These are phyloP conservation scores for Trypethelium eluteriae DNA, from an alignment of 495 filamentous ascomycete genomes.

Conservation along the genomic window DNA sequence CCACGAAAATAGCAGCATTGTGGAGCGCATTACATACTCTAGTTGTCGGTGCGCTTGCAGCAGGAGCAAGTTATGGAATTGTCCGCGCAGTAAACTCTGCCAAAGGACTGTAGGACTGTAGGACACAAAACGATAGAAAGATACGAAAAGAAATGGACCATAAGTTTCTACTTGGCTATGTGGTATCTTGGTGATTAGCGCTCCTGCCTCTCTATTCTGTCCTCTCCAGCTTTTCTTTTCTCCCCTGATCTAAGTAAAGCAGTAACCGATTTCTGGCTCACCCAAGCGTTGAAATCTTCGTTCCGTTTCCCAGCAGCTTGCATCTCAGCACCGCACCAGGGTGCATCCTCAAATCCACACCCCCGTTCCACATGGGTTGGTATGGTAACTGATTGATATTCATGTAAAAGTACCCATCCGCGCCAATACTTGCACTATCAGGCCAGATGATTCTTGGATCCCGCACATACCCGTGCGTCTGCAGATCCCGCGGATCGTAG, in stretches of 20 bases:
- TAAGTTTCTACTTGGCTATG: too few species aligned
- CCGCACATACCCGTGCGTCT: constrained; percentile 31
- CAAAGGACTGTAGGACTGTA: neutral
- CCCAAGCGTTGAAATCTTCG: constrained; percentile 27
- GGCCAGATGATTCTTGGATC: constrained; percentile 41
- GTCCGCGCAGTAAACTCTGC: constrained; percentile 25
- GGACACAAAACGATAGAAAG: neutral
- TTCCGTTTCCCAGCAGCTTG: constrained; percentile 28
- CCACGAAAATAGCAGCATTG: constrained; percentile 14
- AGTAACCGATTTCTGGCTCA: neutral
- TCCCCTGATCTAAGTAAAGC: neutral
- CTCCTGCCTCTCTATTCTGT: neutral
- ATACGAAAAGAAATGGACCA: neutral
- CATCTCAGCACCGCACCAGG: constrained; percentile 30
- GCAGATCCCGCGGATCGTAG: constrained; percentile 31
- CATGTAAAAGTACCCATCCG: constrained; percentile 40
- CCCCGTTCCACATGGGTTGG: constrained; percentile 35
- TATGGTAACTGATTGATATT: constrained; percentile 40
- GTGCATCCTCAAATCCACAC: constrained; percentile 25
- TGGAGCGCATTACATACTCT: constrained; percentile 30
- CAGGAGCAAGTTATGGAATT: constrained; percentile 28
- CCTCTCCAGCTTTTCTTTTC: neutral
- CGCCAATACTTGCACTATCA: constrained; percentile 34
- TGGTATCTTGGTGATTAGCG: too few species aligned
- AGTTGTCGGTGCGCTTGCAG: constrained; percentile 26